These are phyloP conservation scores for Penicillium sp. DNA, from an alignment of 2,329 filamentous ascomycete species.

Conservation along the genomic window DNA sequence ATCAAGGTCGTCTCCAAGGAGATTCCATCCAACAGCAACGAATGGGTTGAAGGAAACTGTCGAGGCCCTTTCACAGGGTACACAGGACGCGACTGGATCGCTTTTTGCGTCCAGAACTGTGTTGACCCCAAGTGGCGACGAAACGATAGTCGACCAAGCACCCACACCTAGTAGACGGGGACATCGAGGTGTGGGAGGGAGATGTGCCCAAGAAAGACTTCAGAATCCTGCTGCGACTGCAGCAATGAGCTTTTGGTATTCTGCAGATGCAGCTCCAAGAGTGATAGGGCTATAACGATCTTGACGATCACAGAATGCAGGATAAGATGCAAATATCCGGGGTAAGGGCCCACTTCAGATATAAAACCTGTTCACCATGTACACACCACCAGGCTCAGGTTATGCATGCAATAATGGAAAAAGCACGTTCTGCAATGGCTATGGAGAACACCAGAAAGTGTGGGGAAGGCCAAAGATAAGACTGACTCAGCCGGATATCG, in stretches of 20 bases:
- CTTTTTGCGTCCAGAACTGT: constrained; percentile 29
- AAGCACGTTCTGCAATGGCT: neutral
- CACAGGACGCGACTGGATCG: constrained; percentile 10
- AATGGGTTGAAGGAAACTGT: neutral
- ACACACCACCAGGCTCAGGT: neutral
- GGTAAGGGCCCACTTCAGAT: constrained; percentile 8
- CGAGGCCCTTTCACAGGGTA: constrained; percentile 9
- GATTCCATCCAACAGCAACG: neutral
- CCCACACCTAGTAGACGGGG: constrained; percentile 34
- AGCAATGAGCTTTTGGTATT: constrained; percentile 11
- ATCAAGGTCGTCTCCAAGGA: constrained; percentile 1
- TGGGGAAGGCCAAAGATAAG: constrained; percentile 25
- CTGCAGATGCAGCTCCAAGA: constrained; percentile 9
- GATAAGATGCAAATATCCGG: neutral
- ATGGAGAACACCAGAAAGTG: constrained; percentile 19
- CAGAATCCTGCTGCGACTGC: constrained; percentile 9
- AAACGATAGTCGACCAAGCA: constrained; percentile 39
- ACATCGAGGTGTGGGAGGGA: constrained; percentile 36
- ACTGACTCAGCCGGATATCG: constrained; percentile 19
- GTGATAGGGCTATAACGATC: constrained; percentile 11
- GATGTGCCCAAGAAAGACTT: constrained; percentile 16
- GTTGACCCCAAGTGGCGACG: constrained; percentile 35
- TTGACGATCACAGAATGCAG: constrained; percentile 4
- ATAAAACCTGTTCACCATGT: neutral
- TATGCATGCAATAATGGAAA: constrained; percentile 1